Evolutionary conservation across 306 rosid species (phyloP), one percentile per base, ranked within the genome.

Genomic region (Vachellia collinsii): DNA sequence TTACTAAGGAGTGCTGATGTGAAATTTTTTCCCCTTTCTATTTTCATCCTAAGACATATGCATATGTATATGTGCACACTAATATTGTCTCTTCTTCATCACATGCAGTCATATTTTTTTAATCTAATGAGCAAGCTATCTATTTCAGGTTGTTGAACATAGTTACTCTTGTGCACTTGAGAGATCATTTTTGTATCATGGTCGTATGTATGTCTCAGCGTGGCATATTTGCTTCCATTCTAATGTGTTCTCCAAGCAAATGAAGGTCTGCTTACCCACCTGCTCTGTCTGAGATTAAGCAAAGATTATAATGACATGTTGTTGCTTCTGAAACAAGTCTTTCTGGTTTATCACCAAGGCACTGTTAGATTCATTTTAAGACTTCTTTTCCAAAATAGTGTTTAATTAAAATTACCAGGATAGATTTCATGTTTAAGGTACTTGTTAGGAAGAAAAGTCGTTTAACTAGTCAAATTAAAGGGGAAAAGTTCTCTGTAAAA

Each of bases 111-210:
- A 34, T 77, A 85, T 79, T 66, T 81, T 47, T 76, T 47, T 12
- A 62, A 75, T 81, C 89, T 87, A 82, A 88, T 16, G 3, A 80
- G 69, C 47, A 37, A 41, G 47, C 65, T 77, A 59, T 79, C 74
- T 77, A 19, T 89, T 90, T 90, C 93, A 95, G 99, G 90, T 91
- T 86, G 97, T 82, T 79, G 98, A 91, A 46, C 93, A 91, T 84
- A 93, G 97, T 90, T 93, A 91, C 85, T 95, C 99, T 47, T 95
- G 99, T 89, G 99, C 99, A 79, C 99, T 95, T 75, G 99, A 95
- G 89, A 89, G 99, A 83, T 95, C 99, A 79, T 95, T 95, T 90
- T 88, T 95, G 87, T 95, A 95, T 84, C 99, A 95, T 80, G 99
- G 99, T 63, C 98, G 98, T 70, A 95, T 95, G 97, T 95, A 91